Conservation (phyloP, 23 red algal species). For the Cyanidioschyzon merolae region DNA sequence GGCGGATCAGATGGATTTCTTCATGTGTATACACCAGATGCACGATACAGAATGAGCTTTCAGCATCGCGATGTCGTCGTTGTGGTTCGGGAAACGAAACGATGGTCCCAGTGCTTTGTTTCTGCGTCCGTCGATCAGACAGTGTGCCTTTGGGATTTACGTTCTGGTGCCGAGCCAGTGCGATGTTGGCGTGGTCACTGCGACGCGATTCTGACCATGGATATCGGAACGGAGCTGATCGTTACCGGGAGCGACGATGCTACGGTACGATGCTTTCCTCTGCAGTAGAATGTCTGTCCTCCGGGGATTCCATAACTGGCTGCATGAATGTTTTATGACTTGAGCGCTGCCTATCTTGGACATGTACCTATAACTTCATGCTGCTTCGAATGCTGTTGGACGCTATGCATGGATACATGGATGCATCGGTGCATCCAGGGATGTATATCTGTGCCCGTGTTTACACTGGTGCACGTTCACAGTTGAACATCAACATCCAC, state of each 20-base stretch:
- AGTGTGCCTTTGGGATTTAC: neutral
- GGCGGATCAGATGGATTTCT: neutral
- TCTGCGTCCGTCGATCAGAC: neutral
- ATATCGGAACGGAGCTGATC: neutral
- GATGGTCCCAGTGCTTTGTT: neutral
- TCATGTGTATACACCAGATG: neutral
- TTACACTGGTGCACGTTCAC: no score
- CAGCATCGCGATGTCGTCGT: neutral
- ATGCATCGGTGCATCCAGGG: no score
- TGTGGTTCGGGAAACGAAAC: neutral
- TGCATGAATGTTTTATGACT: no score
- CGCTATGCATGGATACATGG: no score
- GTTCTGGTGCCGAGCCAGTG: neutral
- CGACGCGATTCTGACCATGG: constrained; percentile 2
- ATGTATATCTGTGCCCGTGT: no score
- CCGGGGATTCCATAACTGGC: no score
- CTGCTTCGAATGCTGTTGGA: no score
- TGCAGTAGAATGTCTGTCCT: neutral
- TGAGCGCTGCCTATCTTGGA: no score
- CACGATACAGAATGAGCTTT: neutral
- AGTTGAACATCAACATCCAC: neutral
- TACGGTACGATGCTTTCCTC: neutral
- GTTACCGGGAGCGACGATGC: neutral
- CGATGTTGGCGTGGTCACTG: neutral
- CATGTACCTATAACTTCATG: no score